A percentile compares a stretch with the other conserved stretches of the same genome.
These are phyloP conservation scores for Penstemon davidsonii DNA, from an alignment of 257 asterid species.

Conservation along the genomic window DNA sequence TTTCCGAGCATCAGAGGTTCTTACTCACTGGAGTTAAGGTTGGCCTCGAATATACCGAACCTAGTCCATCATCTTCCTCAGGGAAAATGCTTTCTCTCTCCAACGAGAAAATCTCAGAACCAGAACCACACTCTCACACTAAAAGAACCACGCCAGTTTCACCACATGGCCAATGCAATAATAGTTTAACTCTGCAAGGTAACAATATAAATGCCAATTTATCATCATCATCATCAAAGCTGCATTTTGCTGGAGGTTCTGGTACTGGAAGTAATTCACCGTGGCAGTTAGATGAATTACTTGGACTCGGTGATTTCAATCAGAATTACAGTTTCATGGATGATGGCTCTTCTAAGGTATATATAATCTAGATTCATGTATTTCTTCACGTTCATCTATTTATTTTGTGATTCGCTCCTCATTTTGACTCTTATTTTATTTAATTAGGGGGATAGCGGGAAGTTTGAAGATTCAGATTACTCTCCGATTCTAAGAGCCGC, in stretches of 20 bases:
- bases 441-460: constrained; percentile 70
- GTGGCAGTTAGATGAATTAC: constrained; percentile 82
- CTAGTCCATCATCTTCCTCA: constrained; percentile 35
- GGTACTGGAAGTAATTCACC: constrained; percentile 53
- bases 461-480: constrained; percentile 61
- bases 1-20: constrained; percentile 80
- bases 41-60: constrained; percentile 65
- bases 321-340: constrained; percentile 56
- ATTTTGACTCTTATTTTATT: constrained; percentile 1
- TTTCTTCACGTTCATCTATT: too few relatives aligned
- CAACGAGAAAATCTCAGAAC: constrained; percentile 32
- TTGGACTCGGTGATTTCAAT: constrained; percentile 56
- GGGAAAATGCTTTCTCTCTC: constrained; percentile 42
- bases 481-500: constrained; percentile 48
- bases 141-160: constrained; percentile 32
- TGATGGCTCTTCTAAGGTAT: constrained; percentile 74
- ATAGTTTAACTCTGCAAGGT: constrained; percentile 26
- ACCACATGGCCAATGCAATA: constrained; percentile 29
- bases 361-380: constrained; percentile 4
- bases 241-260: constrained; percentile 60
- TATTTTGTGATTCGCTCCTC: neutral
- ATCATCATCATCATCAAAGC: constrained; percentile 32
- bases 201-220: constrained; percentile 29
- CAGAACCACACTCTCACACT: constrained; percentile 35
- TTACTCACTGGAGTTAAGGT: constrained; percentile 88